phyloP scores from a whole-genome alignment of 352 stramenopile species.

The Globisporangium nunn region DNA sequence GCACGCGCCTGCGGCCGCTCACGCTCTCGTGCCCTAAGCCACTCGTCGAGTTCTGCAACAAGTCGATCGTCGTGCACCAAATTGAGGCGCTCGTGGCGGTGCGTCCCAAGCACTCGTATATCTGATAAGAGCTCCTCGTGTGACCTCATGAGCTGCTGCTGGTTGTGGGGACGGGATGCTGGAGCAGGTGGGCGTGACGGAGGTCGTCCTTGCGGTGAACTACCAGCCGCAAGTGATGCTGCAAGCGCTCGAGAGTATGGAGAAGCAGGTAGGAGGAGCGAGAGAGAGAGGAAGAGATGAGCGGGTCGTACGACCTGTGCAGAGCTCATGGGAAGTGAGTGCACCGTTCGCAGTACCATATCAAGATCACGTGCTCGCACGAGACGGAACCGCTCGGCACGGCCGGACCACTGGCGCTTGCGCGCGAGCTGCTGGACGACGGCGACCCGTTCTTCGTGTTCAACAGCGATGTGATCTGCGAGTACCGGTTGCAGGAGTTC shows the following conservation, averaged over 20 bases:
- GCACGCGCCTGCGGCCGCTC: constrained; percentile 83
- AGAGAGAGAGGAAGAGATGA: no score
- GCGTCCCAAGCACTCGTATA: no score
- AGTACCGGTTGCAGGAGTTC: constrained; percentile 74
- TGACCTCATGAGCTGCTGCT: no score
- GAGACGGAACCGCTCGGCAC: constrained; percentile 82
- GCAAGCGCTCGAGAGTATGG: constrained; percentile 67
- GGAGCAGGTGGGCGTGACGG: constrained; percentile 81
- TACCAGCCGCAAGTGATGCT: constrained; percentile 89
- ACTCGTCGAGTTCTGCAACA: constrained; percentile 90
- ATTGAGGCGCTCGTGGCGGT: constrained; percentile 83
- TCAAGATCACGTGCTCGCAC: constrained; percentile 88
- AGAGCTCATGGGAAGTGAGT: no score
- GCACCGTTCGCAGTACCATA: constrained; percentile 62
- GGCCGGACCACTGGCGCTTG: constrained; percentile 73
- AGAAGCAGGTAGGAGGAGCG: constrained; percentile 75
- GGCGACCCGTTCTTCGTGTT: constrained; percentile 89
- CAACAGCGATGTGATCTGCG: constrained; percentile 87
- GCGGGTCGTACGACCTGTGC: no score
- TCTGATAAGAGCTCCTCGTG: no score
- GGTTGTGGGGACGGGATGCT: no score
- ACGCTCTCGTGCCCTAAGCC: constrained; percentile 88
- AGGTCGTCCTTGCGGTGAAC: constrained; percentile 87
- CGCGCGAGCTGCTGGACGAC: constrained; percentile 74
- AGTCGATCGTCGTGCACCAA: constrained; percentile 86